Evolutionary conservation across 495 filamentous ascomycete genomes (phyloP).

Genomic region (Penicillium desertorum): DNA sequence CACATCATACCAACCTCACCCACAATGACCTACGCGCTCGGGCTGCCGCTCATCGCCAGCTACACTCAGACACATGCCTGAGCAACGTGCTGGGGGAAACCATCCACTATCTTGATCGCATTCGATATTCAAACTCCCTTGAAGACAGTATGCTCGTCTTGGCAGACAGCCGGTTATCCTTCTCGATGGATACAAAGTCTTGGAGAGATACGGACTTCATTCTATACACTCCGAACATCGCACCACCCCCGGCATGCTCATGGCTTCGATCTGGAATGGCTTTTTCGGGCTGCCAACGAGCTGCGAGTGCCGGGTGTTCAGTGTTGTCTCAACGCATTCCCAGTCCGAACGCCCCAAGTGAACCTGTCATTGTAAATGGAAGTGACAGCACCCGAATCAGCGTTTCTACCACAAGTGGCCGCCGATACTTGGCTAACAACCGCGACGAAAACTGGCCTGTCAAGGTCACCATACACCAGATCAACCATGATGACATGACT

Average conservation of each 20-base stretch:
- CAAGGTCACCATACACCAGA: conserved; percentile 67
- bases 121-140: conserved; percentile 56
- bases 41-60: conserved; percentile 51
- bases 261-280: conserved; percentile 66
- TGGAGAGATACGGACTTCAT: conserved; percentile 62
- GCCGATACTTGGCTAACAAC: conserved; percentile 40
- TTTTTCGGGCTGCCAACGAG: conserved; percentile 62
- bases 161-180: conserved; percentile 47
- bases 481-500: conserved; percentile 63
- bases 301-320: conserved; percentile 33
- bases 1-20: conserved; percentile 32
- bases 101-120: conserved; percentile 62
- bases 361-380: conserved; percentile 44
- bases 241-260: conserved; percentile 57
- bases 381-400: conserved; percentile 36
- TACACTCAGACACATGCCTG: conserved; percentile 47
- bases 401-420: conserved; percentile 34
- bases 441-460: conserved; percentile 69
- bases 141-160: conserved; percentile 58
- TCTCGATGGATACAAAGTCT: conserved; percentile 41
- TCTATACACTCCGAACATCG: conserved; percentile 54
- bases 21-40: conserved; percentile 49
- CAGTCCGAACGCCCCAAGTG: conserved; percentile 27
- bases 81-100: conserved; percentile 55
- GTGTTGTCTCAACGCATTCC: conserved; percentile 33